These are phyloP conservation scores for Leccinum insigne DNA, from an alignment of 1,284 basidiomycete genomes.

Conservation along the genomic window DNA sequence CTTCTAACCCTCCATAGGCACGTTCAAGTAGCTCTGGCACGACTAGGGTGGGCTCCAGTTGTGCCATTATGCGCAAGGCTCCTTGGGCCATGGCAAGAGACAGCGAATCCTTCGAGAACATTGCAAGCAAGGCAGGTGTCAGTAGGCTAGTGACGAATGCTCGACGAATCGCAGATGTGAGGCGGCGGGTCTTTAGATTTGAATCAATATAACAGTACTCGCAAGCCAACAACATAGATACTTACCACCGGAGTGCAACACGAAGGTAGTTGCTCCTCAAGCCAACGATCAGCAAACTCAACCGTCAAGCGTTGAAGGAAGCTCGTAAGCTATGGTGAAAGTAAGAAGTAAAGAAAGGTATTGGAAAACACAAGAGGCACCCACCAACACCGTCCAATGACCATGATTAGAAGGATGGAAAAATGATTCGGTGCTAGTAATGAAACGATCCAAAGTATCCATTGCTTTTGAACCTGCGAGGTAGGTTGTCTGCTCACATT, in stretches of 20 bases:
- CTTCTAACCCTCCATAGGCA: constrained; percentile 89
- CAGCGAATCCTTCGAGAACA: constrained; percentile 90
- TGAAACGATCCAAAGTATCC: constrained; percentile 85
- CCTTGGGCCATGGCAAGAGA: constrained; percentile 70
- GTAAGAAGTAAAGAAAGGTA: constrained; percentile 19
- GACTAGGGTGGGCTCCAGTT: constrained; percentile 85
- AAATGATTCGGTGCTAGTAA: constrained; percentile 93
- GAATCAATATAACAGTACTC: constrained; percentile 3
- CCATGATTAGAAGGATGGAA: constrained; percentile 90
- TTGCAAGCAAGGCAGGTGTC: constrained; percentile 89
- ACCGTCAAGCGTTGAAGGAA: constrained; percentile 57
- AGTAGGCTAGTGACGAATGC: constrained; percentile 84
- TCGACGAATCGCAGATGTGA: constrained; percentile 83
- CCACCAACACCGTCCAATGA: constrained; percentile 70
- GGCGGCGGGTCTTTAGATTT: constrained; percentile 57
- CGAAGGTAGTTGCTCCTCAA: constrained; percentile 76
- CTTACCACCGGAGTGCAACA: constrained; percentile 84
- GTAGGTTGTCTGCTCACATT: constrained; percentile 56
- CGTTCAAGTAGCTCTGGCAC: constrained; percentile 94
- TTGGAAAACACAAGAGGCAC: background rate
- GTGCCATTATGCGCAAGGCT: constrained; percentile 70
- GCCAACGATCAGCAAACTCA: constrained; percentile 84
- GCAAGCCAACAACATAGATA: constrained; percentile 2
- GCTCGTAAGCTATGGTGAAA: constrained; percentile 29
- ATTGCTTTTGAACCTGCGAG: constrained; percentile 89